Conservation (phyloP, 148 eudicot genomes). For the Silene latifolia region DNA sequence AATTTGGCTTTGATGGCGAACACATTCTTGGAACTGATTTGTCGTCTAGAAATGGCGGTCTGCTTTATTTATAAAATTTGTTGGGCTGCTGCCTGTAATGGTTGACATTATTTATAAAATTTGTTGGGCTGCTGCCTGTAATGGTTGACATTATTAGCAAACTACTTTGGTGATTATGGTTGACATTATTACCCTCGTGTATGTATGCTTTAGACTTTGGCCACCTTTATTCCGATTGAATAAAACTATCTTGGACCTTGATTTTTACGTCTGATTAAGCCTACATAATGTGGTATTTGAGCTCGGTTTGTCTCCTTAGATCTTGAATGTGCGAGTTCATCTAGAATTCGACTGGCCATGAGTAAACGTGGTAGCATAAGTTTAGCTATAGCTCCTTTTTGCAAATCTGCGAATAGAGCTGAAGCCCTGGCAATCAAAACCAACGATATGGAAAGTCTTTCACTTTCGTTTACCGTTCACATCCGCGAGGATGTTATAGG, state of each 20-base stretch:
- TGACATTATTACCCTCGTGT: background rate
- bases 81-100: constrained; percentile 10
- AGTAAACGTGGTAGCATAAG: too few species aligned
- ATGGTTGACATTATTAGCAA: background rate
- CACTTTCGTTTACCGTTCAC: too few species aligned
- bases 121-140: constrained; percentile 11
- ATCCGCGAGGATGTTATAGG: too few species aligned
- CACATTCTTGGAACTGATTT: constrained; percentile 1
- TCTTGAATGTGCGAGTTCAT: too few species aligned
- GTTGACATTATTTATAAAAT: background rate
- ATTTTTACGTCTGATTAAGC: background rate
- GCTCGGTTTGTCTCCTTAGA: too few species aligned
- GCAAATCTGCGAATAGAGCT: too few species aligned
- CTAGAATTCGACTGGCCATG: too few species aligned
- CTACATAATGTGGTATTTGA: too few species aligned
- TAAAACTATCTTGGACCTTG: background rate
- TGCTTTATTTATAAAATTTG: background rate
- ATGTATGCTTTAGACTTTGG: constrained; percentile 6
- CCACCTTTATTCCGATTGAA: constrained; percentile 1
- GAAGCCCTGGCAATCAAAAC: too few species aligned
- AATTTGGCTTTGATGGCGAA: background rate
- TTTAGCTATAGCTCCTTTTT: too few species aligned
- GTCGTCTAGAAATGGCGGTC: constrained; percentile 11
- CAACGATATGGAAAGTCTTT: too few species aligned
- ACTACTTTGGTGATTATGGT: background rate